phyloP scores from a whole-genome alignment of 23 red algal species.

The Cyanidium caldarium region DNA sequence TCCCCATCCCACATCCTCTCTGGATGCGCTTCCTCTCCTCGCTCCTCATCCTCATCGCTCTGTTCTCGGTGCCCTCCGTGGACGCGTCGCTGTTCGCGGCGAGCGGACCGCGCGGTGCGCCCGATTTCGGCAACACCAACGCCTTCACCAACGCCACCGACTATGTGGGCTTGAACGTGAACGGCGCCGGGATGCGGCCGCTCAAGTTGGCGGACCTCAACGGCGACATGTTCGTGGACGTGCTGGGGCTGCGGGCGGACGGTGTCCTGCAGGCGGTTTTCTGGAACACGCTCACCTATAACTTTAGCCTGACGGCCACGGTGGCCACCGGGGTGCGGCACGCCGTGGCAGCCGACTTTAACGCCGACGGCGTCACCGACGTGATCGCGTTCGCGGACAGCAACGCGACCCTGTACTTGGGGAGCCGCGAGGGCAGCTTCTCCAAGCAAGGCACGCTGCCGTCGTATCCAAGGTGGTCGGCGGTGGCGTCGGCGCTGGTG shows the following conservation, averaged over 20 bases:
- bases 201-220: not conserved
- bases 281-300: not conserved
- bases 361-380: slow-evolving; percentile 65
- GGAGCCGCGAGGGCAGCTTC: slow-evolving; percentile 35
- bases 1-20: no score
- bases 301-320: not conserved
- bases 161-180: not conserved
- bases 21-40: no score
- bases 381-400: slow-evolving; percentile 36
- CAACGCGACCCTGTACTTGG: slow-evolving; percentile 26
- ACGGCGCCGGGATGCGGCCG: not conserved
- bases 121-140: not conserved
- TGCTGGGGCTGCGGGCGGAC: not conserved
- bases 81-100: not conserved
- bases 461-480: slow-evolving; percentile 1
- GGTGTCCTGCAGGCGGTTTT: not conserved
- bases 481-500: slow-evolving; percentile 16
- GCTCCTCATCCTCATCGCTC: no score
- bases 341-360: slow-evolving; percentile 40
- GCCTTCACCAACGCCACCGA: not conserved
- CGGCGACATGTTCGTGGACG: not conserved
- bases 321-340: not conserved
- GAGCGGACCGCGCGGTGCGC: not conserved
- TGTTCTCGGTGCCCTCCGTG: no score
- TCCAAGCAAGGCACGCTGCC: slow-evolving; percentile 3